These are phyloP conservation scores for Daedaleopsis sinensis DNA, from an alignment of 768 basidiomycete species.

Conservation along the genomic window DNA sequence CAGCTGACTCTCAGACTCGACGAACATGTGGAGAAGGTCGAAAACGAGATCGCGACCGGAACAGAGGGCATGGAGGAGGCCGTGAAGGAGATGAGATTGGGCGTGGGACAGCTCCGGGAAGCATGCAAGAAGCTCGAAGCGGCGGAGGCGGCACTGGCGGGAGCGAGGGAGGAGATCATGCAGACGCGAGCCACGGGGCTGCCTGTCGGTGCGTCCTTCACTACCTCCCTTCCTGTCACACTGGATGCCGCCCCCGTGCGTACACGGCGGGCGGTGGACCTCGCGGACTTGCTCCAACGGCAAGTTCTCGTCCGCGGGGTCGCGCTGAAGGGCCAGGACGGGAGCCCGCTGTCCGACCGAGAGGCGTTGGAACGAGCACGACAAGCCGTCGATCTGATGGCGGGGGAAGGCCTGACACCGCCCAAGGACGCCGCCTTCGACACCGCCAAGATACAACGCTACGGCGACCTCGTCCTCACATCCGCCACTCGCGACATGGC, in stretches of 20 bases:
- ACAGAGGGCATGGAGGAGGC: background rate
- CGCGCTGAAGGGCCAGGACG: background rate
- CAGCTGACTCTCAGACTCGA: conserved; percentile 2
- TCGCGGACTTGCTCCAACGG: background rate
- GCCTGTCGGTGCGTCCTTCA: background rate
- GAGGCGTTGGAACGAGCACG: background rate
- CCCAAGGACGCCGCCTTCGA: background rate
- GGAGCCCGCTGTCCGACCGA: background rate
- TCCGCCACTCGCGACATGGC: background rate
- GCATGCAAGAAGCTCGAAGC: background rate
- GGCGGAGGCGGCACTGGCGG: background rate
- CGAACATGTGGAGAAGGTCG: conserved; percentile 3
- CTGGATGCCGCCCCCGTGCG: conserved; percentile 2
- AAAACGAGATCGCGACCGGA: background rate
- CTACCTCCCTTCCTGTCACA: background rate
- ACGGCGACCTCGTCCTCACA: conserved; percentile 6
- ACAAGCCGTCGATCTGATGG: background rate
- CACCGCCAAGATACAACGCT: background rate
- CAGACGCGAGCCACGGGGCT: background rate
- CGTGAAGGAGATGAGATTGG: too few relatives aligned
- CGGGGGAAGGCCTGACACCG: background rate
- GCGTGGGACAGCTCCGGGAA: too few relatives aligned
- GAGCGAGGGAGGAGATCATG: background rate
- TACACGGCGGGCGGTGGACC: conserved; percentile 4
- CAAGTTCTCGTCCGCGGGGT: background rate